phyloP scores from a whole-genome alignment of 257 asterid genomes.

The Mitragyna speciosa region DNA sequence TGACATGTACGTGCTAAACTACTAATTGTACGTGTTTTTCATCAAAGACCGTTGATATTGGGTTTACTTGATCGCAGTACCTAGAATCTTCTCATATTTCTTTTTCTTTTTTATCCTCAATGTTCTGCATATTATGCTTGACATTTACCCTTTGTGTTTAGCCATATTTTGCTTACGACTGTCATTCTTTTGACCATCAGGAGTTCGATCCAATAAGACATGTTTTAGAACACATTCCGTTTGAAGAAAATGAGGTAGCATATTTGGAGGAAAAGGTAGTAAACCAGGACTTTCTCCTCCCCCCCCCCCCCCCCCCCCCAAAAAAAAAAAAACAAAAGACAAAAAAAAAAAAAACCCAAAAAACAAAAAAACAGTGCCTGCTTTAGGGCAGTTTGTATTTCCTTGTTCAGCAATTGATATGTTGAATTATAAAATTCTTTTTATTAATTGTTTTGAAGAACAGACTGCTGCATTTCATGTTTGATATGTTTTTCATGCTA shows the following conservation, averaged over 20 bases:
- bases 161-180: constrained; percentile 24
- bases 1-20: neutral
- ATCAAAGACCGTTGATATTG: neutral
- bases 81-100: neutral
- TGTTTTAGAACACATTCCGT: constrained; percentile 65
- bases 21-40: neutral
- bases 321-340: no score
- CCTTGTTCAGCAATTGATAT: neutral
- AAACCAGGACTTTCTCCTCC: neutral
- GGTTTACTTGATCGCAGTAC: neutral
- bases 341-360: no score
- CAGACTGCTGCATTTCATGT: neutral
- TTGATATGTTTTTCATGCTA: neutral
- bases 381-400: neutral
- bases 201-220: constrained; percentile 88
- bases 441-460: neutral
- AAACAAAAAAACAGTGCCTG: no score
- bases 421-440: neutral
- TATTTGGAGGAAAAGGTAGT: constrained; percentile 89
- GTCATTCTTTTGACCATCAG: constrained; percentile 40
- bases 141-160: neutral
- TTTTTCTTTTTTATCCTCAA: neutral
- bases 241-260: constrained; percentile 63
- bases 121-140: neutral
- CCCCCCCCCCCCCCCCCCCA: constrained; percentile 11